A percentile compares a stretch with the other conserved stretches of the same genome.
These are phyloP conservation scores for Nepenthes gracilis DNA, from an alignment of 148 eudicot genomes.

Conservation along the genomic window DNA sequence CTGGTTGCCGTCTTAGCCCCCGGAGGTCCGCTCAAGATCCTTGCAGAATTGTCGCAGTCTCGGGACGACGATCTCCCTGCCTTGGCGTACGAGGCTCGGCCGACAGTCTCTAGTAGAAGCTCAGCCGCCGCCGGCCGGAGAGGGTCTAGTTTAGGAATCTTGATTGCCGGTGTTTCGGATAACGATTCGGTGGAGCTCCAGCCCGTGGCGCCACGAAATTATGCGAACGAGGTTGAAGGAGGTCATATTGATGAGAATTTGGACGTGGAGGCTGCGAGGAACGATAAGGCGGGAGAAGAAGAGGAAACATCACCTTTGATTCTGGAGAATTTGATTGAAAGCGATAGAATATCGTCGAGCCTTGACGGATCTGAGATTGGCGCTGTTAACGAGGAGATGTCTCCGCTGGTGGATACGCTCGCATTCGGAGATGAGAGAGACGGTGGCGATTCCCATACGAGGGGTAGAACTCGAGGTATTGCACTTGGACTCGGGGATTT, in stretches of 20 bases:
- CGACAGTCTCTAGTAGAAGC: constrained; percentile 27
- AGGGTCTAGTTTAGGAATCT: constrained; percentile 30
- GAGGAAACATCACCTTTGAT: constrained; percentile 42
- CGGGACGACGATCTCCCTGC: constrained; percentile 93
- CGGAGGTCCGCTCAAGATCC: constrained; percentile 81
- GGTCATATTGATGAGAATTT: not conserved
- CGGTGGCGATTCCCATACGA: constrained; percentile 15
- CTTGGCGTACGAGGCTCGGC: constrained; percentile 73
- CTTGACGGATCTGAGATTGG: constrained; percentile 6
- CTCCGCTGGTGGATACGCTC: constrained; percentile 27
- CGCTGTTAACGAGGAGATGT: constrained; percentile 26
- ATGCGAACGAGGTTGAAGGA: constrained; percentile 2
- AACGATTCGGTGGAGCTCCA: constrained; percentile 46
- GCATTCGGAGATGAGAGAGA: constrained; percentile 16
- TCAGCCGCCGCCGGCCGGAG: constrained; percentile 7
- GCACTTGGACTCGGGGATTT: constrained; percentile 93
- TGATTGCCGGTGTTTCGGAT: constrained; percentile 52
- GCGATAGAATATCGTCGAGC: constrained; percentile 6
- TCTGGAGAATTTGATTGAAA: constrained; percentile 21
- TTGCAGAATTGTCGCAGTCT: constrained; percentile 67
- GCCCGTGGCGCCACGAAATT: constrained; percentile 2
- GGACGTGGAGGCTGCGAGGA: constrained; percentile 13
- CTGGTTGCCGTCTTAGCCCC: constrained; percentile 88
- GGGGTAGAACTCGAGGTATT: constrained; percentile 31
- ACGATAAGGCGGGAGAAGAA: constrained; percentile 12